Evolutionary conservation across 2,329 filamentous ascomycete genomes (phyloP).

Genomic region (Fusarium xyrophilum): DNA sequence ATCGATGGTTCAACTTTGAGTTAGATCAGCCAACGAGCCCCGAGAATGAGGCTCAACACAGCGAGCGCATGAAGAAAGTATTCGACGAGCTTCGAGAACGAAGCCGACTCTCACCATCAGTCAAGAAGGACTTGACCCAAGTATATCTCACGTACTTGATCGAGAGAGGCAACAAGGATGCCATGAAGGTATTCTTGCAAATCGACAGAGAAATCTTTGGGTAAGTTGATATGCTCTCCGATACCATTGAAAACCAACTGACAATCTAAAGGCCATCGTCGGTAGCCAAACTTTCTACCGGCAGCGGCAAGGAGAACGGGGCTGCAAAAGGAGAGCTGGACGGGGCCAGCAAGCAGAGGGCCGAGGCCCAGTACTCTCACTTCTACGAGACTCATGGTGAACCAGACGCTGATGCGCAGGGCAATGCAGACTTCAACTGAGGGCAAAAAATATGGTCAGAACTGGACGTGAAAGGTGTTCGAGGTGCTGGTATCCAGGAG

Average conservation of each 20-base stretch:
- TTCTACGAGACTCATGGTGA: constrained; percentile 62
- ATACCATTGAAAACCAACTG: constrained; percentile 7
- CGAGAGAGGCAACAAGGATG: constrained; percentile 79
- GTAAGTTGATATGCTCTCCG: constrained; percentile 53
- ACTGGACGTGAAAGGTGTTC: constrained; percentile 3
- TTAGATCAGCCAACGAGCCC: constrained; percentile 77
- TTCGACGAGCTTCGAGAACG: constrained; percentile 76
- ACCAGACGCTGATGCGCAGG: constrained; percentile 55
- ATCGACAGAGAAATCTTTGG: constrained; percentile 90
- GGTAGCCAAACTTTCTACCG: constrained; percentile 51
- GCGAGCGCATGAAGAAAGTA: constrained; percentile 79
- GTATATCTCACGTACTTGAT: constrained; percentile 85
- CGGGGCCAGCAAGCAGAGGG: constrained; percentile 57
- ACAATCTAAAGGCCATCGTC: constrained; percentile 53
- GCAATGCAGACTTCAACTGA: constrained; percentile 60
- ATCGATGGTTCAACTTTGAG: constrained; percentile 87
- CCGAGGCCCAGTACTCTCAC: constrained; percentile 58
- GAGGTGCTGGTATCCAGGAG: constrained; percentile 8
- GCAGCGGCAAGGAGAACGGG: constrained; percentile 56
- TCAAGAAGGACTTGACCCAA: constrained; percentile 77
- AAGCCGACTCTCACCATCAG: constrained; percentile 70
- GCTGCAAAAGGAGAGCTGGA: constrained; percentile 55
- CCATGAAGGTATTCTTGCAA: constrained; percentile 84
- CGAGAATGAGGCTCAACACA: constrained; percentile 69
- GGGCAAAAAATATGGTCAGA: neutral